These are phyloP conservation scores for Spinacia oleracea DNA, from an alignment of 179 eudicot species.

Conservation along the genomic window DNA sequence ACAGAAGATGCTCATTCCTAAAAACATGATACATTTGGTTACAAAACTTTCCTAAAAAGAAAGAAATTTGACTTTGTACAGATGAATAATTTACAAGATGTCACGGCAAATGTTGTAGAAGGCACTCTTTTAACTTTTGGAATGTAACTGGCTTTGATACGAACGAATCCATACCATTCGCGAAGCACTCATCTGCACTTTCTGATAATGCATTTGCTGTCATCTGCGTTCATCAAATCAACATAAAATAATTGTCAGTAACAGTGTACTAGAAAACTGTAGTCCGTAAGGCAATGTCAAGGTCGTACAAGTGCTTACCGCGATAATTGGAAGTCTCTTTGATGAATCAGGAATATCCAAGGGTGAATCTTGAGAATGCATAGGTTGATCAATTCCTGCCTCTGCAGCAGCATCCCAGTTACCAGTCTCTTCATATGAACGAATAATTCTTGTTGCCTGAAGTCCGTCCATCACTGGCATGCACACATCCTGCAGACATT, in stretches of 20 bases:
- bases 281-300: neutral
- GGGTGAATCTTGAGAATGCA: constrained; percentile 27
- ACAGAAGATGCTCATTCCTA: constrained; percentile 28
- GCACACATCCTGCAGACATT: constrained; percentile 70
- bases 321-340: constrained; percentile 65
- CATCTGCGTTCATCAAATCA: constrained; percentile 58
- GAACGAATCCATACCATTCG: constrained; percentile 92
- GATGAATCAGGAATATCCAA: constrained; percentile 32
- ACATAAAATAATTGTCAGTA: neutral
- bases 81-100: constrained; percentile 42
- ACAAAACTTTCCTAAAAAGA: constrained; percentile 42
- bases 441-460: constrained; percentile 84
- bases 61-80: constrained; percentile 43
- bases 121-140: constrained; percentile 74
- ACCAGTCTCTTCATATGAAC: constrained; percentile 83
- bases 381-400: constrained; percentile 65
- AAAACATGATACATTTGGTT: constrained; percentile 33
- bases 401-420: constrained; percentile 76
- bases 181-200: constrained; percentile 86
- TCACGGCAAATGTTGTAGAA: constrained; percentile 55
- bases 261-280: neutral
- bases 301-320: constrained; percentile 49
- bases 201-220: constrained; percentile 89
- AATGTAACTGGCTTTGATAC: constrained; percentile 91
- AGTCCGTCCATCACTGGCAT: constrained; percentile 99